Evolutionary conservation across 78 protist genomes (phyloP).

Genomic region (Protostelium mycophagum): DNA sequence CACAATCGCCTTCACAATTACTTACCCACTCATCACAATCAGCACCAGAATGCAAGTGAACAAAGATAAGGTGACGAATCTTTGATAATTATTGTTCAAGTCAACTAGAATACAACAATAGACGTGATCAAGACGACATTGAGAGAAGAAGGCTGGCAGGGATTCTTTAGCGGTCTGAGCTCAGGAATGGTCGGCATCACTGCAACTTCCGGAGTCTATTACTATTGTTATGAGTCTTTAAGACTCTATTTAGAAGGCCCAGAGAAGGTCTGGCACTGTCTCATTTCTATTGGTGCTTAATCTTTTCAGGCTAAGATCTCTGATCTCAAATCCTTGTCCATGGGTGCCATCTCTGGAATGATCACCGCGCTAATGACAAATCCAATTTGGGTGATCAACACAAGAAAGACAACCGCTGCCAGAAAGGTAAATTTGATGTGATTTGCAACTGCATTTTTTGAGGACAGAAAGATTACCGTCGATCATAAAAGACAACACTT

Average conservation of each 20-base stretch:
- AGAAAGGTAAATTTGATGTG: neutral
- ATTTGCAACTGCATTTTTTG: too few species aligned
- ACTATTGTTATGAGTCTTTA: neutral
- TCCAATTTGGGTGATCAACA: neutral
- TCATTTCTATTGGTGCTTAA: neutral
- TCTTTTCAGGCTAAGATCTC: neutral
- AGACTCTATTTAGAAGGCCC: neutral
- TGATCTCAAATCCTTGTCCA: neutral
- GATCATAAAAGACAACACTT: too few species aligned
- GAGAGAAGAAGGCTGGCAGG: neutral
- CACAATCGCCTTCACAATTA: neutral
- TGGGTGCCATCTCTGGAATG: neutral
- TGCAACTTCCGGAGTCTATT: neutral
- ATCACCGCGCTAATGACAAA: neutral
- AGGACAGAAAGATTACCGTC: too few species aligned
- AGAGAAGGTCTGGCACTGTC: neutral
- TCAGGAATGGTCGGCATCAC: neutral
- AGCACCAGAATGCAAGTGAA: neutral
- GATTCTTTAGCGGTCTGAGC: neutral
- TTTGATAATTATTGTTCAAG: neutral
- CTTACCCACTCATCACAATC: neutral
- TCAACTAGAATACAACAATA: neutral
- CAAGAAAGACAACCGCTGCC: neutral
- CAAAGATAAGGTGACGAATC: neutral
- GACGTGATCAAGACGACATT: neutral